phyloP scores from a whole-genome alignment of 495 filamentous ascomycete species.

The Letharia columbiana region DNA sequence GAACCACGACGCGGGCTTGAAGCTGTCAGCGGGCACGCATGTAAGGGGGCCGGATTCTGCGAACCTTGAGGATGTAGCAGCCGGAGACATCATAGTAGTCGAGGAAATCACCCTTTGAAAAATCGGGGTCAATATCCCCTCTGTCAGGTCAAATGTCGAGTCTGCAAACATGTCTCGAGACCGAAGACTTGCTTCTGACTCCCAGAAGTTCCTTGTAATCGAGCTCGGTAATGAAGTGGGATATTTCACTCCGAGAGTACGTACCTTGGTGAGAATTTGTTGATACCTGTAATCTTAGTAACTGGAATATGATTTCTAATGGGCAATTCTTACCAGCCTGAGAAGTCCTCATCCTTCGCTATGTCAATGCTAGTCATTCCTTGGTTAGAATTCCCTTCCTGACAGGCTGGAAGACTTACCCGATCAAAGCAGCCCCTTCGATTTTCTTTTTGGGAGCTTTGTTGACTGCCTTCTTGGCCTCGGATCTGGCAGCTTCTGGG shows the following conservation, averaged over 20 bases:
- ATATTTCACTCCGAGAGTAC: background rate
- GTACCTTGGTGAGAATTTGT: slow-evolving; percentile 74
- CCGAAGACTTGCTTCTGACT: background rate
- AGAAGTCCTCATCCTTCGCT: slow-evolving; percentile 77
- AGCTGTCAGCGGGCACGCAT: background rate
- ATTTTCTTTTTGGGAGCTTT: slow-evolving; percentile 45
- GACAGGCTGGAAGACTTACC: slow-evolving; percentile 23
- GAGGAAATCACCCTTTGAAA: slow-evolving; percentile 64
- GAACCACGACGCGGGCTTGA: slow-evolving; percentile 67
- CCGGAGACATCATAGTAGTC: slow-evolving; percentile 91
- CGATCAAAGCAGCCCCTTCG: slow-evolving; percentile 53
- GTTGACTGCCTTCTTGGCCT: slow-evolving; percentile 34
- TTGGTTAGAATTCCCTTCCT: background rate
- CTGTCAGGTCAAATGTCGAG: background rate
- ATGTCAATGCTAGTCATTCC: slow-evolving; percentile 54
- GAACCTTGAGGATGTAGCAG: slow-evolving; percentile 68
- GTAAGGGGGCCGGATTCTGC: background rate
- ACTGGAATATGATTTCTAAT: no score
- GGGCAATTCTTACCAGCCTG: slow-evolving; percentile 50
- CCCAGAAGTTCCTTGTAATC: background rate
- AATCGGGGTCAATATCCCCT: background rate
- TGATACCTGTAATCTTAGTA: slow-evolving; percentile 47
- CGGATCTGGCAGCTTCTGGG: slow-evolving; percentile 36
- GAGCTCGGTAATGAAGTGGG: background rate
- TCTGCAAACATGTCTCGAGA: background rate